A percentile compares a stretch with the other conserved stretches of the same genome.
phyloP scores from a whole-genome alignment of 1,139 yeast species.

The Waltiozyma sp. region DNA sequence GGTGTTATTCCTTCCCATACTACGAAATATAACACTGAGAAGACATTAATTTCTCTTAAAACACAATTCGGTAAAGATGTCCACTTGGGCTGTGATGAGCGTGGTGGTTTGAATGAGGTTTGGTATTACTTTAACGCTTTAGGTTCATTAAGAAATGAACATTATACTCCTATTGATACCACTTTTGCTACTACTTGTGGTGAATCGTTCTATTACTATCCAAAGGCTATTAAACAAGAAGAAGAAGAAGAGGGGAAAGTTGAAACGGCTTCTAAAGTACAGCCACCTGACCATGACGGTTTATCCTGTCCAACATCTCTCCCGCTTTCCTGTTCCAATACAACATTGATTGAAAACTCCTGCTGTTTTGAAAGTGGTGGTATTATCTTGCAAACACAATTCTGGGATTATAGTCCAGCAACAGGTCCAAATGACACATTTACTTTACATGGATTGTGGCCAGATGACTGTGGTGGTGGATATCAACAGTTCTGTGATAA shows the following conservation, averaged over 20 bases:
- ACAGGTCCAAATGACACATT: constrained; percentile 69
- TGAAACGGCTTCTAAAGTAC: not conserved
- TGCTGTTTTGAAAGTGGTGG: constrained; percentile 92
- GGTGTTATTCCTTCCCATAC: constrained; percentile 44
- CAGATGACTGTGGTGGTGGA: constrained; percentile 69
- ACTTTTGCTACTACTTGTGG: constrained; percentile 51
- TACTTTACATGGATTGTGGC: constrained; percentile 84
- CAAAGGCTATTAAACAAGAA: too few relatives aligned
- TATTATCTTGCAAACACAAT: constrained; percentile 73
- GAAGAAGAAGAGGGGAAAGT: constrained; percentile 60
- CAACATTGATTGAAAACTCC: constrained; percentile 33
- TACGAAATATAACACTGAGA: constrained; percentile 19
- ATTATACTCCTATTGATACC: constrained; percentile 53
- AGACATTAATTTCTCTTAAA: constrained; percentile 51
- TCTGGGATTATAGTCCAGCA: constrained; percentile 88
- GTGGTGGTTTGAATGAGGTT: constrained; percentile 60
- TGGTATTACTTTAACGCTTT: constrained; percentile 76
- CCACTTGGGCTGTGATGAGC: constrained; percentile 55
- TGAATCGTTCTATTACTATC: constrained; percentile 7
- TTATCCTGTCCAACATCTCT: constrained; percentile 52
- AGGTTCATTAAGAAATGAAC: constrained; percentile 60
- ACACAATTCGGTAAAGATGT: constrained; percentile 49
- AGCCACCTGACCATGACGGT: not conserved
- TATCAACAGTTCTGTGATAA: constrained; percentile 70
- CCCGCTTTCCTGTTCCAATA: constrained; percentile 56